Evolutionary conservation across 768 basidiomycete genomes (phyloP).

Genomic region (Termitomyces sp.): DNA sequence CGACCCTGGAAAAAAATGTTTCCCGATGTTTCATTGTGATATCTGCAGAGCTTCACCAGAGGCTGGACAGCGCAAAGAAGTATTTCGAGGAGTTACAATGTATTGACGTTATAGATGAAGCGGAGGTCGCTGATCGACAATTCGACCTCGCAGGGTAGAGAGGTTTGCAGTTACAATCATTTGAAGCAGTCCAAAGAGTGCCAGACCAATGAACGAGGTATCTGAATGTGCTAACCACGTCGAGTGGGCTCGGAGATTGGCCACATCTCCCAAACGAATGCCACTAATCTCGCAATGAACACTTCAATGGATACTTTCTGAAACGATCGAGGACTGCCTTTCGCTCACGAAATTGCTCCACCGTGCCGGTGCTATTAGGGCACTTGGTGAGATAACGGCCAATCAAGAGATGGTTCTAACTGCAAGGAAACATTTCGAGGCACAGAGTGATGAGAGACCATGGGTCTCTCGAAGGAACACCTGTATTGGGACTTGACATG

Average conservation of each 20-base stretch:
- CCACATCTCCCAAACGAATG: background rate
- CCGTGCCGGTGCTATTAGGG: background rate
- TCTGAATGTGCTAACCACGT: background rate
- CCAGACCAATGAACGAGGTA: background rate
- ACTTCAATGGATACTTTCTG: background rate
- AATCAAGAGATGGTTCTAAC: background rate
- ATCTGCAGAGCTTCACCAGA: background rate
- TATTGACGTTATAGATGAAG: background rate
- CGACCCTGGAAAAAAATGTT: too few relatives aligned
- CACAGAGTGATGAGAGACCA: background rate
- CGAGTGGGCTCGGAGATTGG: background rate
- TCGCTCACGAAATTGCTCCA: background rate
- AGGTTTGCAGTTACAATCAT: background rate
- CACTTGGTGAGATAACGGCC: slow-evolving; percentile 1
- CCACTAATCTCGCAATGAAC: background rate
- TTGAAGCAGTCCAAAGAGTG: background rate
- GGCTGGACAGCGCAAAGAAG: background rate
- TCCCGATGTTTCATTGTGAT: background rate
- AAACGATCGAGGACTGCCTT: background rate
- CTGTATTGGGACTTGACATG: background rate
- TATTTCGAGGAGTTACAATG: background rate
- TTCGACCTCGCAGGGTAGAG: too few relatives aligned
- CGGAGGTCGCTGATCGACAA: background rate
- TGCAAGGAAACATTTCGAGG: slow-evolving; percentile 1
- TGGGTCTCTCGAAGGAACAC: background rate